Evolutionary conservation across 192 early-diverging fungal species (phyloP), one percentile per base, ranked within the genome.

Genomic region (Coemansia umbellata): DNA sequence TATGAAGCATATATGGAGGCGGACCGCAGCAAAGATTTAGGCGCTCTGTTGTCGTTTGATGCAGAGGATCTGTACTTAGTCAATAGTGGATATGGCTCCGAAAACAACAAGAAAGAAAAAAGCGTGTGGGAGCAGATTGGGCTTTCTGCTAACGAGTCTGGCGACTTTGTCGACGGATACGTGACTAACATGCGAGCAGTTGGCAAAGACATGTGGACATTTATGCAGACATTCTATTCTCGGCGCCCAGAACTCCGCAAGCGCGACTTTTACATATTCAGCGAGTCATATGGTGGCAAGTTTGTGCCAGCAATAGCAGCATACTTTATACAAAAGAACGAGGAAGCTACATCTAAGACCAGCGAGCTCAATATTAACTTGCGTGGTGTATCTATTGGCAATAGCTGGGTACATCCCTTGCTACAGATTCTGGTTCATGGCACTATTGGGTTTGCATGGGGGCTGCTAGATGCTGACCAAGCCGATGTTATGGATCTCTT

Each of bases 211-310:
- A 77, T 92, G 49, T 62, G 85, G 54, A 33, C 60, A 1, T 88
- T 90, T 49, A 53, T 92, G 64, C 77, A 84, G n/a, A 50, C 76
- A 66, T 90, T 92, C 55, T 92, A 85, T 59, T 56, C 66, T 2
- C 37, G 78, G 23, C 84, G 86, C 53, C 88, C 91, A 0, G 78
- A 88, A 40, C 79, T 81, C 44, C 74, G 70, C 24, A 48, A 47
- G 13, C 60, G 61, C 10, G 75, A 78, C n/a, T 77, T 92, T 37
- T 90, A 83, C 59, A 37, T 92, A 9, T 66, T 88, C 14, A 88
- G 84, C 44, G 65, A 76, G 41, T 75, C 66, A 18, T 87, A 86
- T 58, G 84, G 83, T 13, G 87, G 89, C 23, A 90, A 90, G 53
- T 90, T 77, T 58, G 78, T 91, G 13, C 89, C 88, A 7, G 71